A percentile compares a stretch with the other conserved stretches of the same genome.
Conservation (phyloP, 2,329 filamentous ascomycete species). For the Blastomyces parvus region DNA sequence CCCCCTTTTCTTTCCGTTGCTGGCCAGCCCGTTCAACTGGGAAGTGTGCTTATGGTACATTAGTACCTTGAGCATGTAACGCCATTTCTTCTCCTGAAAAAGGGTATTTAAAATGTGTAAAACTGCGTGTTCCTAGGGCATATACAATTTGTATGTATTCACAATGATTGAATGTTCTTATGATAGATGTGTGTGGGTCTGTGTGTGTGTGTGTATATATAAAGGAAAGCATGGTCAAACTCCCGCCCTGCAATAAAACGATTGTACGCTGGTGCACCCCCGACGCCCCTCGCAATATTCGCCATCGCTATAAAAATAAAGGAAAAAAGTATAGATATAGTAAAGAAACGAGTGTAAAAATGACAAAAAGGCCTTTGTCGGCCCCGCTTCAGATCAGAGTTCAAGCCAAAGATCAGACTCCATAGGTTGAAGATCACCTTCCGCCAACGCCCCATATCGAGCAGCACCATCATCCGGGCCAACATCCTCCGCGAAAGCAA, state of each 20-base stretch:
- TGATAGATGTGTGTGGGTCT: background rate
- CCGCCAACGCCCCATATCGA: background rate
- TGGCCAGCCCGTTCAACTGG: background rate
- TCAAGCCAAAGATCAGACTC: constrained; percentile 4
- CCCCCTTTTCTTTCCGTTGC: background rate
- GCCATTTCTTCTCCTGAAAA: background rate
- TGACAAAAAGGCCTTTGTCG: background rate
- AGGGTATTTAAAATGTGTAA: background rate
- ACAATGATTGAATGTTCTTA: background rate
- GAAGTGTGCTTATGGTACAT: background rate
- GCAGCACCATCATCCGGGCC: background rate
- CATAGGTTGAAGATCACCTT: background rate
- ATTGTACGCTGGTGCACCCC: background rate
- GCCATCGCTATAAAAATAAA: background rate
- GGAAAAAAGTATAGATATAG: background rate
- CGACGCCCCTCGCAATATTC: background rate
- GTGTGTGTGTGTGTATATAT: background rate
- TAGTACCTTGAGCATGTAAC: background rate
- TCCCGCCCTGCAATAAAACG: background rate
- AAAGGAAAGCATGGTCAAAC: background rate
- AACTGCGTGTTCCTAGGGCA: background rate
- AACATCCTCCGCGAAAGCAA: constrained; percentile 1
- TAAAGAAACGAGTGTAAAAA: background rate
- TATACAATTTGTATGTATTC: background rate
- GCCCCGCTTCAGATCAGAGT: background rate